A percentile compares a stretch with the other conserved stretches of the same genome.
These are phyloP conservation scores for Russula brevipes DNA, from an alignment of 768 basidiomycete genomes.

Conservation along the genomic window DNA sequence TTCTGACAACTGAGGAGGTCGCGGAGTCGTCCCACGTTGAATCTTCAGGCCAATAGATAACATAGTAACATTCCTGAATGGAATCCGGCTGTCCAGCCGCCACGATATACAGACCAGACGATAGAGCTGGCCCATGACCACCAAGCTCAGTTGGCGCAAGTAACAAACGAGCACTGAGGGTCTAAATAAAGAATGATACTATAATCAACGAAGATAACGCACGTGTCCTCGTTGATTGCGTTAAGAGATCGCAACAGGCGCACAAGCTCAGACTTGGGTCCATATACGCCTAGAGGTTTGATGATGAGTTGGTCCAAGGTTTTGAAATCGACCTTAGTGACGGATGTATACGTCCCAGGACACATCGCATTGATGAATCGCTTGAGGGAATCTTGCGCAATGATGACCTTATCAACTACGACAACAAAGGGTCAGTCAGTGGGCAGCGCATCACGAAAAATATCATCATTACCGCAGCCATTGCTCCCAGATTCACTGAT, in stretches of 20 bases:
- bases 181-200: constrained; percentile 28
- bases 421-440: no score
- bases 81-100: neutral
- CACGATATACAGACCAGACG: constrained; percentile 2
- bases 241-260: constrained; percentile 37
- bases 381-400: constrained; percentile 45
- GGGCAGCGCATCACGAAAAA: no score
- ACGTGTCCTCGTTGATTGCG: constrained; percentile 39
- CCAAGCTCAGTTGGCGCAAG: constrained; percentile 4
- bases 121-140: neutral
- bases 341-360: constrained; percentile 47
- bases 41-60: constrained; percentile 60
- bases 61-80: constrained; percentile 35
- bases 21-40: constrained; percentile 54
- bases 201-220: constrained; percentile 22
- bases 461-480: no score
- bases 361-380: constrained; percentile 43
- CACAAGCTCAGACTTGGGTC: constrained; percentile 46
- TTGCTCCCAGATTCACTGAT: constrained; percentile 11
- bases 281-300: constrained; percentile 54
- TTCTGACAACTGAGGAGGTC: constrained; percentile 40
- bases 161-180: constrained; percentile 25
- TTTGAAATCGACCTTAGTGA: constrained; percentile 54
- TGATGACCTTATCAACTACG: constrained; percentile 41
- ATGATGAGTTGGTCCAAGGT: constrained; percentile 42